Conservation (phyloP, 345 rosid genomes). For the Eucalyptus fibrosa region DNA sequence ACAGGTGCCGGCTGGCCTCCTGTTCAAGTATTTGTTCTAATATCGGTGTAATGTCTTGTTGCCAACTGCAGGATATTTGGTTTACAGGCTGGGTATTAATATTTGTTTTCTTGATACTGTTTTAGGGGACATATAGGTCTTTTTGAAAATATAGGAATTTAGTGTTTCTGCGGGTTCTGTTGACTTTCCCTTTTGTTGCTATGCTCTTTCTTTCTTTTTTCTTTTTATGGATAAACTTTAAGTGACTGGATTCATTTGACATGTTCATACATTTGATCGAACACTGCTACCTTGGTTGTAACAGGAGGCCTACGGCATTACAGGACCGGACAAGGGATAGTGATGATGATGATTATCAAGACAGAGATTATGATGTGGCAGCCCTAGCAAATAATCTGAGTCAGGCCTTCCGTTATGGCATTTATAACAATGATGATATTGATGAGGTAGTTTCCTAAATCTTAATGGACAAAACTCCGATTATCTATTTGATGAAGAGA, state of each 20-base stretch:
- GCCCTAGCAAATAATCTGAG: slow-evolving; percentile 85
- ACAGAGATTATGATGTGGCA: slow-evolving; percentile 94
- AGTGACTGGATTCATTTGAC: not conserved
- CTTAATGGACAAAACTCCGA: not conserved
- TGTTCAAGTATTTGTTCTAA: not conserved
- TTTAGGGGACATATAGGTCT: not conserved
- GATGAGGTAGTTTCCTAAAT: slow-evolving; percentile 46
- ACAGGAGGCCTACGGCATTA: slow-evolving; percentile 84
- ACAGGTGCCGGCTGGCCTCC: not conserved
- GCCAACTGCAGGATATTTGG: not conserved
- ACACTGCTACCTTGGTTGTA: not conserved
- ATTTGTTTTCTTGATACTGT: not conserved
- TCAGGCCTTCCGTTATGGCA: slow-evolving; percentile 87
- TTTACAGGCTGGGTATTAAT: not conserved
- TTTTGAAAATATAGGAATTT: not conserved
- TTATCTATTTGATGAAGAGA: not conserved
- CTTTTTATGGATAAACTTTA: not conserved
- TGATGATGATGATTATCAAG: slow-evolving; percentile 89
- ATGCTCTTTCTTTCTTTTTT: not conserved
- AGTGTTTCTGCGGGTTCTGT: not conserved
- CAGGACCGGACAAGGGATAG: slow-evolving; percentile 81
- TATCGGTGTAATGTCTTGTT: not conserved
- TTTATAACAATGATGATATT: slow-evolving; percentile 62
- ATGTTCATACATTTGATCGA: not conserved
- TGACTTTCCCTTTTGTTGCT: not conserved